Evolutionary conservation across 2,329 filamentous ascomycete genomes (phyloP).

Genomic region (Parasarocladium wereldwijsianum): DNA sequence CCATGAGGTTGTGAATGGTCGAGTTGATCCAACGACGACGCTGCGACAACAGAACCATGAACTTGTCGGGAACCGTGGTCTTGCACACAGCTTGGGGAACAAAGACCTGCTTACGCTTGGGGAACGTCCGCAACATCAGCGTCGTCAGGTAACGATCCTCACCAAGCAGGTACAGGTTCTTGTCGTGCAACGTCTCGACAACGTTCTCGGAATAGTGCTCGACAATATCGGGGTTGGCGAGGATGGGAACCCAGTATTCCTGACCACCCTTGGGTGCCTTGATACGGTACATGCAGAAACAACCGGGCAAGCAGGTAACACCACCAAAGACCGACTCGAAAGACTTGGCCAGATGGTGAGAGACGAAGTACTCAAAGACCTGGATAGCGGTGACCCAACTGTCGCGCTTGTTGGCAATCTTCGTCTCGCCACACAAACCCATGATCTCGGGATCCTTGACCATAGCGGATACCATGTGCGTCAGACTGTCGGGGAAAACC

Average conservation of each 20-base stretch:
- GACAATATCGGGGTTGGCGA: slow-evolving; percentile 95
- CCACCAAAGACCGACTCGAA: slow-evolving; percentile 98
- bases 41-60: slow-evolving; percentile 85
- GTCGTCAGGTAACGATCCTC: slow-evolving; percentile 94
- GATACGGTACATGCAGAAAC: slow-evolving; percentile 99
- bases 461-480: slow-evolving; percentile 98
- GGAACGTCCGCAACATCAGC: slow-evolving; percentile 96
- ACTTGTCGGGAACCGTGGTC: slow-evolving; percentile 86
- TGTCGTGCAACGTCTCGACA: slow-evolving; percentile 94
- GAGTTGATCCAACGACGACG: slow-evolving; percentile 98
- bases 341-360: slow-evolving; percentile 89
- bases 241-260: slow-evolving; percentile 98
- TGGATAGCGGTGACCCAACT: slow-evolving; percentile 97
- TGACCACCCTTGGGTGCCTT: slow-evolving; percentile 96
- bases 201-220: slow-evolving; percentile 99
- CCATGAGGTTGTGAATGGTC: slow-evolving; percentile 97
- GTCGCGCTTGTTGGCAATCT: slow-evolving; percentile 95
- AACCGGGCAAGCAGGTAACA: slow-evolving; percentile 95
- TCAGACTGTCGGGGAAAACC: slow-evolving; percentile 94
- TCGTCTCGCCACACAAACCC: slow-evolving; percentile 96
- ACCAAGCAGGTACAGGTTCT: slow-evolving; percentile 81
- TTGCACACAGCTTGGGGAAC: slow-evolving; percentile 98
- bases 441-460: slow-evolving; percentile 98
- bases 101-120: slow-evolving; percentile 97
- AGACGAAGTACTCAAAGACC: slow-evolving; percentile 99